phyloP scores from a whole-genome alignment of 2,329 filamentous ascomycete species.

The Beauveria pseudobassiana region DNA sequence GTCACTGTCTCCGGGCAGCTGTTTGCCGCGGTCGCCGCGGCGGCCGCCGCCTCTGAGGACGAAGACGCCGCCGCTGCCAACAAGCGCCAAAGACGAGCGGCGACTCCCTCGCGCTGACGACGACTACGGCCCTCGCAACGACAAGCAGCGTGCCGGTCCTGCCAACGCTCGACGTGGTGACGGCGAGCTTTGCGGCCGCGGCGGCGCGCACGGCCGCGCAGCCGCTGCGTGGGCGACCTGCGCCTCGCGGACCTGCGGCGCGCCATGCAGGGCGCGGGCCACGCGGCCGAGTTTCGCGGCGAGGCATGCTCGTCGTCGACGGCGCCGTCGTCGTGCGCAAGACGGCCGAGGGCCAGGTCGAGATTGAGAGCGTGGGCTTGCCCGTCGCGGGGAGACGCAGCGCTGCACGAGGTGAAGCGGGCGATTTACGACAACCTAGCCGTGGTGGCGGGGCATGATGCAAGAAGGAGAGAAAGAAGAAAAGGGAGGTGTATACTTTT shows the following conservation, averaged over 20 bases:
- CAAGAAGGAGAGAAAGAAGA: constrained; percentile 21
- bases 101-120: constrained; percentile 20
- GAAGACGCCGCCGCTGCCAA: constrained; percentile 35
- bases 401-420: constrained; percentile 76
- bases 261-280: constrained; percentile 72
- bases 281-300: constrained; percentile 85
- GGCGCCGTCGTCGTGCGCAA: constrained; percentile 84
- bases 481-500: not conserved
- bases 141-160: constrained; percentile 20
- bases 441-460: constrained; percentile 66
- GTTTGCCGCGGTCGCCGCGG: constrained; percentile 30
- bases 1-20: constrained; percentile 80
- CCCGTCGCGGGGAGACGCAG: constrained; percentile 34
- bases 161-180: constrained; percentile 48
- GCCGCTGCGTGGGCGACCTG: constrained; percentile 87
- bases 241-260: constrained; percentile 81
- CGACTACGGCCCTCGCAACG: not conserved
- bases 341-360: constrained; percentile 76
- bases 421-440: constrained; percentile 93
- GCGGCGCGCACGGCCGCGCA: constrained; percentile 71
- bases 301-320: constrained; percentile 86
- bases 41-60: constrained; percentile 34
- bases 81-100: constrained; percentile 41
- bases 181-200: constrained; percentile 57
- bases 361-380: constrained; percentile 68